Conservation (phyloP, 2,329 filamentous ascomycete species). For the Diplodia seriata region DNA sequence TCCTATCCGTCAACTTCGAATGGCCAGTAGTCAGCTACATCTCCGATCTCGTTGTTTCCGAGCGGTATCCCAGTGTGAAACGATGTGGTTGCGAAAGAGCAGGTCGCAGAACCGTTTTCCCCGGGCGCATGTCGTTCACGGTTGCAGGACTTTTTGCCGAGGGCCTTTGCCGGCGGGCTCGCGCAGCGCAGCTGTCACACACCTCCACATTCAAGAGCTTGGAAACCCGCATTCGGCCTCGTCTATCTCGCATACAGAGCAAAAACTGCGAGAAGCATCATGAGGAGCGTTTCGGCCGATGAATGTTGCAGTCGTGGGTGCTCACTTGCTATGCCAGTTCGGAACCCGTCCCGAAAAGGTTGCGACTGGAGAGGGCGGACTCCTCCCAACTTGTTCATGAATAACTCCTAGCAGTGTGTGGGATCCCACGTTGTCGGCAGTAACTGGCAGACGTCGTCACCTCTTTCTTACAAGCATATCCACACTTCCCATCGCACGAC, state of each 20-base stretch:
- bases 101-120: slow-evolving; percentile 7
- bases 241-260: neutral
- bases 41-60: neutral
- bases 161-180: slow-evolving; percentile 2
- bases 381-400: neutral
- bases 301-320: neutral
- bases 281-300: neutral
- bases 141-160: slow-evolving; percentile 28
- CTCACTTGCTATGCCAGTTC: neutral
- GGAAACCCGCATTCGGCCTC: neutral
- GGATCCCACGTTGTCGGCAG: too few species aligned
- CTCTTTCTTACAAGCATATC: neutral
- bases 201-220: slow-evolving; percentile 10
- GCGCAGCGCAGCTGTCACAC: neutral
- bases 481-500: neutral
- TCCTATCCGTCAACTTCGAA: neutral
- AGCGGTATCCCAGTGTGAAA: neutral
- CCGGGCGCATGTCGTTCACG: slow-evolving; percentile 16
- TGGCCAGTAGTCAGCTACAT: neutral
- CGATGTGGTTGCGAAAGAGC: slow-evolving; percentile 11
- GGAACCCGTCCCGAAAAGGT: slow-evolving; percentile 1
- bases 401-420: neutral
- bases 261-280: neutral
- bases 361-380: neutral
- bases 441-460: neutral